Percentiles rank a stretch among this genome's conserved stretches.
These are phyloP conservation scores for Sporodiniella umbellata DNA, from an alignment of 371 early-diverging fungal genomes.

Conservation along the genomic window DNA sequence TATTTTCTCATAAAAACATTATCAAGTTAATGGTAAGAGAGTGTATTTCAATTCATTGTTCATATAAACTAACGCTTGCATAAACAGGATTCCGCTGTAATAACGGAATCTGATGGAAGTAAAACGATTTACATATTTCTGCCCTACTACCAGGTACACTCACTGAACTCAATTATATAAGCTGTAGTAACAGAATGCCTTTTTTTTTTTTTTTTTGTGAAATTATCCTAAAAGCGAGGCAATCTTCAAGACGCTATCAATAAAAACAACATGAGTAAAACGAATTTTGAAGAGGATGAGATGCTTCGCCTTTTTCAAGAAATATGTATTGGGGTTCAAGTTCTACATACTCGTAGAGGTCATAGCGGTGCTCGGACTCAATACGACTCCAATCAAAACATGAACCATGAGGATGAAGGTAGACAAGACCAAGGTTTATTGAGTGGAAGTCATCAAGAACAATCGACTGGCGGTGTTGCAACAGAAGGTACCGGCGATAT, in stretches of 20 bases:
- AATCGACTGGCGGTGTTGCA: conserved; percentile 8
- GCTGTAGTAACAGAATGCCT: not conserved
- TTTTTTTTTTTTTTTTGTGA: not conserved
- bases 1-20: conserved; percentile 68
- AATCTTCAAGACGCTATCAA: conserved; percentile 61
- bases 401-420: conserved; percentile 3
- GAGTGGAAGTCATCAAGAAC: conserved; percentile 10
- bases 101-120: conserved; percentile 55
- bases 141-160: conserved; percentile 61
- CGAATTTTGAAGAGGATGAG: conserved; percentile 52
- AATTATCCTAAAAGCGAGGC: conserved; percentile 38
- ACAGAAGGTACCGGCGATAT: conserved; percentile 9
- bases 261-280: conserved; percentile 35
- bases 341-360: conserved; percentile 53
- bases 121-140: conserved; percentile 66
- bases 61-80: not conserved
- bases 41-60: no score
- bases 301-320: conserved; percentile 58
- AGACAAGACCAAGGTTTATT: conserved; percentile 4
- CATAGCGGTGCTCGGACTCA: conserved; percentile 26
- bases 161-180: no score
- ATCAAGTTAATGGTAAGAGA: conserved; percentile 60
- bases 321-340: conserved; percentile 60
- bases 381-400: conserved; percentile 17
- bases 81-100: conserved; percentile 61